Evolutionary conservation across 768 basidiomycete species (phyloP).

Genomic region (Mycena alexandri): DNA sequence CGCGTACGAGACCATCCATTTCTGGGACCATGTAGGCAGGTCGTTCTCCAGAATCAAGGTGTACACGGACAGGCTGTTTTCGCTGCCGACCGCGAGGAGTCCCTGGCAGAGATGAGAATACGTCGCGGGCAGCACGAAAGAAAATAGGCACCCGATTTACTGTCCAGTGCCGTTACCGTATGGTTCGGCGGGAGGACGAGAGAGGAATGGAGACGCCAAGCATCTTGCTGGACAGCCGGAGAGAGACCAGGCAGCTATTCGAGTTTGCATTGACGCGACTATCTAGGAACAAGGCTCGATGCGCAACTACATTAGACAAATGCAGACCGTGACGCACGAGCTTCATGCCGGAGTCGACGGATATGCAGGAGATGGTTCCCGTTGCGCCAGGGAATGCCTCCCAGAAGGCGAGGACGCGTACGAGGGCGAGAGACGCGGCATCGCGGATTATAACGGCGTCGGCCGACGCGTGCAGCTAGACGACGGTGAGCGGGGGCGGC

Average conservation of each 20-base stretch:
- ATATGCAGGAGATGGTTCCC: slow-evolving; percentile 68
- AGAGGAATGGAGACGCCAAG: slow-evolving; percentile 88
- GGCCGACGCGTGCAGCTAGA: slow-evolving; percentile 82
- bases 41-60: slow-evolving; percentile 85
- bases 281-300: slow-evolving; percentile 60
- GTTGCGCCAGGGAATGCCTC: slow-evolving; percentile 81
- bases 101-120: slow-evolving; percentile 62
- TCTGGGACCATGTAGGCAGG: slow-evolving; percentile 84
- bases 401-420: slow-evolving; percentile 82
- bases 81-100: slow-evolving; percentile 77
- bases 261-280: slow-evolving; percentile 75
- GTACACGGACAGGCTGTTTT: slow-evolving; percentile 74
- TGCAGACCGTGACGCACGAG: slow-evolving; percentile 65
- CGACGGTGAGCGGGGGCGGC: slow-evolving; percentile 29
- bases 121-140: slow-evolving; percentile 18
- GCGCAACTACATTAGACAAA: slow-evolving; percentile 24
- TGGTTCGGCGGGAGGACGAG: slow-evolving; percentile 71
- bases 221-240: slow-evolving; percentile 71
- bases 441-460: slow-evolving; percentile 79
- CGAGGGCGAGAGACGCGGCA: slow-evolving; percentile 72
- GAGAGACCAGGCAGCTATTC: slow-evolving; percentile 84
- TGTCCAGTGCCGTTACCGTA: slow-evolving; percentile 73
- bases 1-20: slow-evolving; percentile 77
- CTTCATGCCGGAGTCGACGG: slow-evolving; percentile 85
- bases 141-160: slow-evolving; percentile 72